phyloP scores from a whole-genome alignment of 2,329 filamentous ascomycete genomes.

The Fusarium acutatum region DNA sequence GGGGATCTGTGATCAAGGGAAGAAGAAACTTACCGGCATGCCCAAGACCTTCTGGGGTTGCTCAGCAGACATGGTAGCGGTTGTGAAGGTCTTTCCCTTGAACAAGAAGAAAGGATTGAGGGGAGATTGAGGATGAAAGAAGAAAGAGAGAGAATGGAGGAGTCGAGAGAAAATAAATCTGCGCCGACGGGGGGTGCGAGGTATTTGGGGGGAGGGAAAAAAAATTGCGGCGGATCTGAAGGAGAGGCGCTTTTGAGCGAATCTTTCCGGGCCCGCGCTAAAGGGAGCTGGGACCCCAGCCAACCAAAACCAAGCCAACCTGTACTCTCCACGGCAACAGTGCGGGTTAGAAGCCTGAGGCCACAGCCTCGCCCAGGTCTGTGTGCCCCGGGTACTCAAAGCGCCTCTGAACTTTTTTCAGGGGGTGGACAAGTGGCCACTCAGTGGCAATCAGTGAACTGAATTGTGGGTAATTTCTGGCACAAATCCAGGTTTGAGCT shows the following conservation, averaged over 20 bases:
- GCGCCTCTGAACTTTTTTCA: constrained; percentile 24
- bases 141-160: constrained; percentile 54
- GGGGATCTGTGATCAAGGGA: constrained; percentile 7
- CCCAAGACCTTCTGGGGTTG: constrained; percentile 68
- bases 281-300: constrained; percentile 44
- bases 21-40: constrained; percentile 68
- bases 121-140: constrained; percentile 64
- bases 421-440: constrained; percentile 36
- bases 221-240: constrained; percentile 61
- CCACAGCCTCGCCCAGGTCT: constrained; percentile 33
- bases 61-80: constrained; percentile 64
- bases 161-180: constrained; percentile 56
- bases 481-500: constrained; percentile 32
- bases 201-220: constrained; percentile 54
- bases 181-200: constrained; percentile 54
- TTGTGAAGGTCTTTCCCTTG: constrained; percentile 53
- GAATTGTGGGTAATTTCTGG: constrained; percentile 20
- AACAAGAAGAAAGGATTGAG: constrained; percentile 65
- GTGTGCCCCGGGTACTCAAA: constrained; percentile 1
- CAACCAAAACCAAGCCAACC: constrained; percentile 31
- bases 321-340: constrained; percentile 47
- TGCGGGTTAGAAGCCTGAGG: constrained; percentile 47
- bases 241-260: constrained; percentile 61
- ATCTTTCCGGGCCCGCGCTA: constrained; percentile 59
- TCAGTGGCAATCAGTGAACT: constrained; percentile 28